Evolutionary conservation across 805 yeast species (phyloP).

Genomic region (Kuraishia borneana): DNA sequence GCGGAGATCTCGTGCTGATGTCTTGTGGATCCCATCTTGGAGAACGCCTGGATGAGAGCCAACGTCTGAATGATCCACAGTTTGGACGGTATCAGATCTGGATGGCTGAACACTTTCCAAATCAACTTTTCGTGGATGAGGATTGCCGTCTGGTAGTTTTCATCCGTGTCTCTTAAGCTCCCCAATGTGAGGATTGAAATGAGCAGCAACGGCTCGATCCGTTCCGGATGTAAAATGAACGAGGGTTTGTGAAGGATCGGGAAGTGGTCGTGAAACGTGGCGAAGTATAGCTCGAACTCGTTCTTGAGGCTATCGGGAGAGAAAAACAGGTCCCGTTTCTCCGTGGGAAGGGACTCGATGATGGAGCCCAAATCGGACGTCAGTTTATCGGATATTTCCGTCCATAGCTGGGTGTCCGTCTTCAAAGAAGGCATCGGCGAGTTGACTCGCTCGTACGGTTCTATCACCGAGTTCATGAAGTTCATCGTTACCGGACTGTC

Average conservation of each 20-base stretch:
- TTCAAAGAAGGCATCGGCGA: neutral
- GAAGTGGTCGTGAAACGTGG: slow-evolving; percentile 16
- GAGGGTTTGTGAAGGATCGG: slow-evolving; percentile 14
- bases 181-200: slow-evolving; percentile 13
- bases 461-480: neutral
- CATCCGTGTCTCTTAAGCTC: slow-evolving; percentile 10
- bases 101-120: slow-evolving; percentile 13
- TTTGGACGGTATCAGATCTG: slow-evolving; percentile 12
- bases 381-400: neutral
- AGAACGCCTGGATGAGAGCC: slow-evolving; percentile 14
- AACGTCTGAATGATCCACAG: slow-evolving; percentile 14
- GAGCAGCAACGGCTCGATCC: slow-evolving; percentile 12
- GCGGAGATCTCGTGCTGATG: slow-evolving; percentile 14
- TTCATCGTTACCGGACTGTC: neutral
- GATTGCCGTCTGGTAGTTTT: slow-evolving; percentile 10
- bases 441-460: neutral
- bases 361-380: slow-evolving; percentile 5
- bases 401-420: neutral
- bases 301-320: slow-evolving; percentile 8
- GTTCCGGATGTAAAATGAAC: slow-evolving; percentile 8
- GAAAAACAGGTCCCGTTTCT: slow-evolving; percentile 7
- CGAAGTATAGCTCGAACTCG: slow-evolving; percentile 10
- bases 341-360: slow-evolving; percentile 5
- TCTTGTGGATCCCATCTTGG: slow-evolving; percentile 15
- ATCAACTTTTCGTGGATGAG: slow-evolving; percentile 12